Evolutionary conservation across 441 rosid genomes (phyloP).

Genomic region (Manihot esculenta): DNA sequence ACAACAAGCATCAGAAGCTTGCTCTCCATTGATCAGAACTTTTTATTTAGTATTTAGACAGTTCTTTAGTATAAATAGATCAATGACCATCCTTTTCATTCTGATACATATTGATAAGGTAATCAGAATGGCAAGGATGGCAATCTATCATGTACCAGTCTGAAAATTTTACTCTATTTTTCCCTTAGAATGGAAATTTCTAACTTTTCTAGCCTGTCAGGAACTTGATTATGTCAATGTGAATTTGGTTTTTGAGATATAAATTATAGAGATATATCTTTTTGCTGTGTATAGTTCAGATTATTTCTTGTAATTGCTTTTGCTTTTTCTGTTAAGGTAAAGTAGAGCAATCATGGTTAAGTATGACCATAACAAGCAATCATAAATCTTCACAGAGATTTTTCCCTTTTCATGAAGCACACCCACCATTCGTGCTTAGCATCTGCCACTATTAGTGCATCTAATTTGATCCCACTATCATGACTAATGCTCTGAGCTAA

Average conservation of each 20-base stretch:
- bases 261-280: not conserved
- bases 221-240: conserved; percentile 24
- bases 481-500: conserved; percentile 20
- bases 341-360: conserved; percentile 33
- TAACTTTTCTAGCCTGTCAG: conserved; percentile 28
- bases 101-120: conserved; percentile 14
- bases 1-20: conserved; percentile 36
- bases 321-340: conserved; percentile 23
- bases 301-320: conserved; percentile 5
- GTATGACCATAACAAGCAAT: conserved; percentile 31
- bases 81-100: conserved; percentile 28
- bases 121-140: conserved; percentile 31
- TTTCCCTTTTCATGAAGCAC: conserved; percentile 31
- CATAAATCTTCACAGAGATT: conserved; percentile 27
- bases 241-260: conserved; percentile 24
- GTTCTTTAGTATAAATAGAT: too few species aligned
- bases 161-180: conserved; percentile 26
- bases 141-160: conserved; percentile 7
- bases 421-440: conserved; percentile 37
- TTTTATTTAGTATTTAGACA: not conserved
- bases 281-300: not conserved
- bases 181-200: conserved; percentile 19
- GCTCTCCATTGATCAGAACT: conserved; percentile 23
- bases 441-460: conserved; percentile 42
- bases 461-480: conserved; percentile 28